Base-by-base conservation (phyloP, 345 rosid species). In the Orychophragmus violaceus region DNA sequence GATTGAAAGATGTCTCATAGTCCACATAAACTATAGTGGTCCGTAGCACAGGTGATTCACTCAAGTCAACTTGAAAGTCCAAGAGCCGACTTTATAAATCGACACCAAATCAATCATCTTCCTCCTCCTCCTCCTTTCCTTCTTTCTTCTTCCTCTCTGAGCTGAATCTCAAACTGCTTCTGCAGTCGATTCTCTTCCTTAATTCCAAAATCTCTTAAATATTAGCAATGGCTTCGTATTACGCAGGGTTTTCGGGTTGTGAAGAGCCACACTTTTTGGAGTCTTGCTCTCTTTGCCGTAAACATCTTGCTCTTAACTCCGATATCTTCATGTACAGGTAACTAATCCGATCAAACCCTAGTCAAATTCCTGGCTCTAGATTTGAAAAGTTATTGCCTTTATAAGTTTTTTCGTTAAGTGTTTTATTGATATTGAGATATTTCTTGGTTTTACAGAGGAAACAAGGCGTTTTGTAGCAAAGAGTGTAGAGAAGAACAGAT, bases 301-400 rank as follows among this genome's bases (percentile, higher is more conserved):
- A 84, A 76, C 82, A 79, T 0, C 87, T 93, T 4, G 90, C 84
- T 8, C 73, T 32, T 10, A 80, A 93, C 79, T 64, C 91, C 3
- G 92, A 93, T 37, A 93, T 93, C 74, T 93, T 83, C 87, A 93
- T 93, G 98, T 93, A 93, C 87, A 86, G 95, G 98, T 87, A 58
- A n/a, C 25, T 71, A 4, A 21, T 28, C 25, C 54, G 24, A 16
- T 36, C 42, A 44, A 24, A 24, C 0, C 16, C 6, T 21, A 6
- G 32, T 23, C 8, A 30, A 18, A 28, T 24, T 36, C 3, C 14
- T 72, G 7, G 58, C 54, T 48, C 59, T 74, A 59, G n/a, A 2
- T 35, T 42, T 58, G 1, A 9, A 16, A 55, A 30, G 10, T 10
- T 25, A 10, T 12, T 64, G 48, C 6, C 12, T 59, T 50, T 1